Percentiles rank a stretch among this genome's conserved stretches.
Conservation (phyloP, 768 basidiomycete genomes). For the Naganishia friedmannii region DNA sequence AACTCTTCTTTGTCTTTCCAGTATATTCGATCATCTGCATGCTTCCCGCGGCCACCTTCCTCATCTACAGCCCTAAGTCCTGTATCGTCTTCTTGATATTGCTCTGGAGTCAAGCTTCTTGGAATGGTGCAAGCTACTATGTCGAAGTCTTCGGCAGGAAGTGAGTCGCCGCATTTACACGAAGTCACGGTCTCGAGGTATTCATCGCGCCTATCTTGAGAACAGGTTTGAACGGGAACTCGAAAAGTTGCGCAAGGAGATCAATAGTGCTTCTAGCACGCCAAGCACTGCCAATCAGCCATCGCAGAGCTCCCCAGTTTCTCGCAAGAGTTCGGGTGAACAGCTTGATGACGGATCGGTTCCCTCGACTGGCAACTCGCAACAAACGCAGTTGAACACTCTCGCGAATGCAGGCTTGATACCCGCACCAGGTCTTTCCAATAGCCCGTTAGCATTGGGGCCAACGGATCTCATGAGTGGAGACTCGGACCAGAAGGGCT, state of each 20-base stretch:
- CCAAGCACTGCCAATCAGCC: conserved; percentile 3
- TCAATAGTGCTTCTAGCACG: conserved; percentile 46
- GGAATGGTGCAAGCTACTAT: conserved; percentile 87
- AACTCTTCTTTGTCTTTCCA: conserved; percentile 43
- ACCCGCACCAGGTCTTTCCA: conserved; percentile 34
- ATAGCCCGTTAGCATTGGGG: conserved; percentile 45
- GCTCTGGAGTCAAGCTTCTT: conserved; percentile 78
- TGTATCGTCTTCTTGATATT: conserved; percentile 72
- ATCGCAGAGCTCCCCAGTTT: background rate
- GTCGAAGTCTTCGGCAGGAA: conserved; percentile 96
- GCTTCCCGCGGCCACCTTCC: conserved; percentile 73
- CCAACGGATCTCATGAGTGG: conserved; percentile 25
- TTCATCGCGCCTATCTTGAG: conserved; percentile 30
- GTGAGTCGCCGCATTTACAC: conserved; percentile 57
- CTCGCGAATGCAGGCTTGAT: conserved; percentile 29
- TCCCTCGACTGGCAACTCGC: conserved; percentile 27
- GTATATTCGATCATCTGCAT: conserved; percentile 84
- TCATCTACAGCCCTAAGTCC: conserved; percentile 76
- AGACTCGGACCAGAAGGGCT: background rate
- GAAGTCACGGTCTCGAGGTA: conserved; percentile 18
- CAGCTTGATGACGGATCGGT: conserved; percentile 35
- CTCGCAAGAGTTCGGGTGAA: conserved; percentile 56
- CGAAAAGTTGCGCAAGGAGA: conserved; percentile 82
- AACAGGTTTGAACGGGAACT: conserved; percentile 85
- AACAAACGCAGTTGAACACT: conserved; percentile 9